phyloP scores from a whole-genome alignment of 2,329 filamentous ascomycete species.

The Didymella exigua region DNA sequence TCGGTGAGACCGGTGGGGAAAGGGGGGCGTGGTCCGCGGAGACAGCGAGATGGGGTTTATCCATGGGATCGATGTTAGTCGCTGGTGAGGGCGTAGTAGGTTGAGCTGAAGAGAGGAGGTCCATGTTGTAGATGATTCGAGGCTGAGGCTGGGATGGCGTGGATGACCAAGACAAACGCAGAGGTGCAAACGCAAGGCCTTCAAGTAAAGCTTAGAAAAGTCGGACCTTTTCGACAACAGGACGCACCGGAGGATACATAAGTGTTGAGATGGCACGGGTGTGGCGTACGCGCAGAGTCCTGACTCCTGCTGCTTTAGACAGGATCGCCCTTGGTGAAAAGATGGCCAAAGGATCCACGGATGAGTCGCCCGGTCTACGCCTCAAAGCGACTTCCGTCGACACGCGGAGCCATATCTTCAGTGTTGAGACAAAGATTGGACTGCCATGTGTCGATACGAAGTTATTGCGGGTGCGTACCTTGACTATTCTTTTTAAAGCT shows the following conservation, averaged over 20 bases:
- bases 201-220: background rate
- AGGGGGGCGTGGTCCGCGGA: background rate
- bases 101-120: constrained; percentile 1
- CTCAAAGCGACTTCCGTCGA: background rate
- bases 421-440: background rate
- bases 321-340: constrained; percentile 12
- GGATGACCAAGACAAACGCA: background rate
- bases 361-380: background rate
- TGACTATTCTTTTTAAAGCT: background rate
- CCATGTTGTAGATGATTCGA: background rate
- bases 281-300: background rate
- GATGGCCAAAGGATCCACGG: background rate
- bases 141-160: background rate
- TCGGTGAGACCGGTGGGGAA: background rate
- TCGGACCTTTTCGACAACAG: background rate
- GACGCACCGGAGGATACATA: background rate
- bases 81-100: background rate
- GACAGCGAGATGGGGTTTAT: background rate
- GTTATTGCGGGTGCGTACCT: background rate
- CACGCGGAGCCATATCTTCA: background rate
- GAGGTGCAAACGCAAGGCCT: background rate
- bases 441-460: background rate
- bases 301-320: background rate
- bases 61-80: background rate
- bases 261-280: background rate